phyloP scores from a whole-genome alignment of 129 eudicot genomes.

The Flaveria linearis region DNA sequence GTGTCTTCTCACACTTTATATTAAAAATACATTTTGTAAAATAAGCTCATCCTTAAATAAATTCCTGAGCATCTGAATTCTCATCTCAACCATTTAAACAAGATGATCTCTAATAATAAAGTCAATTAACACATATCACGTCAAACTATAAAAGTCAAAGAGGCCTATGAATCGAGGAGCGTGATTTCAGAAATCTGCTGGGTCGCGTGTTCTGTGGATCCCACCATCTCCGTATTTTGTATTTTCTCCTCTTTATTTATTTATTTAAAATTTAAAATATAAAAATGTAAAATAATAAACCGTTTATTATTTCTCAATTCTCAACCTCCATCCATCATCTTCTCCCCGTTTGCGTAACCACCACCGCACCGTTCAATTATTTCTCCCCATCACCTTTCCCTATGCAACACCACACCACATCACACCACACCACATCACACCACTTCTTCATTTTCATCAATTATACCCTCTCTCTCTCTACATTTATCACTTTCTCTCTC shows the following conservation, averaged over 20 bases:
- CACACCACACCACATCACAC: neutral
- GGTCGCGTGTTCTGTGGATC: conserved; percentile 51
- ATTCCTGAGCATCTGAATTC: too few relatives aligned
- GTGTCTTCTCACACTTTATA: too few relatives aligned
- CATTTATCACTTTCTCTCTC: conserved; percentile 26
- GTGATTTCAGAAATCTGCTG: conserved; percentile 61
- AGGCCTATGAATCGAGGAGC: conserved; percentile 45
- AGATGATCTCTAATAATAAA: too few relatives aligned
- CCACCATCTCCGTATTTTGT: conserved; percentile 30
- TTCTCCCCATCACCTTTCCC: conserved; percentile 40
- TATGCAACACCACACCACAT: conserved; percentile 21
- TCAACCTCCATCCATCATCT: conserved; percentile 43
- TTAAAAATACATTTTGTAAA: too few relatives aligned
- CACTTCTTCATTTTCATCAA: too few relatives aligned
- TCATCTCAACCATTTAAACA: too few relatives aligned
- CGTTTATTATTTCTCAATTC: conserved; percentile 25
- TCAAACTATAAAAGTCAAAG: conserved; percentile 26
- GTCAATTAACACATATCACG: conserved; percentile 30
- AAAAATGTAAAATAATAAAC: too few relatives aligned
- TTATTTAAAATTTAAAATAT: neutral
- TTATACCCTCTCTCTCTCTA: conserved; percentile 22
- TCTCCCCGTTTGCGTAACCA: conserved; percentile 48
- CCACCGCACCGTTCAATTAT: conserved; percentile 50
- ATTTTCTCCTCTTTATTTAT: neutral
- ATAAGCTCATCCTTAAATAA: too few relatives aligned